A percentile compares a stretch with the other conserved stretches of the same genome.
Evolutionary conservation across 768 basidiomycete genomes (phyloP).

Genomic region (Phlegmacium glaucopus): DNA sequence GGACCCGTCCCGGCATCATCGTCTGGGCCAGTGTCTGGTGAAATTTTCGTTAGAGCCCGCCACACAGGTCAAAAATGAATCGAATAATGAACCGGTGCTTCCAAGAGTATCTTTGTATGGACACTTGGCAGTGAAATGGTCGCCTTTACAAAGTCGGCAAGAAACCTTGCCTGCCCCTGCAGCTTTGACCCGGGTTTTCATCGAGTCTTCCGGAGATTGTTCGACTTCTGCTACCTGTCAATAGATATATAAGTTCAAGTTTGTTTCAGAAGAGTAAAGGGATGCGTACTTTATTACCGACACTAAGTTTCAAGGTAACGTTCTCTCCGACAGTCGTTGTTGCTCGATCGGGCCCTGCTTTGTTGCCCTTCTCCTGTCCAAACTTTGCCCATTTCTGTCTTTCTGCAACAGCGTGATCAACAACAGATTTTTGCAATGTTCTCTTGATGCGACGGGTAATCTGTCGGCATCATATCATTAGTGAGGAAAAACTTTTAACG

Average conservation of each 20-base stretch:
- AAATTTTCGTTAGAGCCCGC: background rate
- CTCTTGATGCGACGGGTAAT: slow-evolving; percentile 85
- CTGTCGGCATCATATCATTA: slow-evolving; percentile 34
- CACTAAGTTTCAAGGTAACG: slow-evolving; percentile 43
- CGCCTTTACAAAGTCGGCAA: slow-evolving; percentile 94
- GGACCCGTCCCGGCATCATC: slow-evolving; percentile 31
- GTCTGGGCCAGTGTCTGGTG: slow-evolving; percentile 30
- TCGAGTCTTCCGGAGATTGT: slow-evolving; percentile 55
- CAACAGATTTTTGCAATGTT: slow-evolving; percentile 83
- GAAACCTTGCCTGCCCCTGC: slow-evolving; percentile 84
- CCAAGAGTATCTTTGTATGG: slow-evolving; percentile 95
- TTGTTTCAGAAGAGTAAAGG: background rate
- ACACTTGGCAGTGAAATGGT: slow-evolving; percentile 97
- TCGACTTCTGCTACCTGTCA: slow-evolving; percentile 63
- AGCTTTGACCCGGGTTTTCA: slow-evolving; percentile 65
- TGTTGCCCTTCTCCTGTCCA: slow-evolving; percentile 84
- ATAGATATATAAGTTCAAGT: background rate
- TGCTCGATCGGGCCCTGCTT: slow-evolving; percentile 85
- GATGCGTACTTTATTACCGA: slow-evolving; percentile 56
- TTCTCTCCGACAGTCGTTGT: slow-evolving; percentile 87
- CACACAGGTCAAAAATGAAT: background rate
- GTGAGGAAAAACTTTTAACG: background rate
- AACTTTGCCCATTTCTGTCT: slow-evolving; percentile 94
- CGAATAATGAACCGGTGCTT: slow-evolving; percentile 45
- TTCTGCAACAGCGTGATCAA: slow-evolving; percentile 93